Evolutionary conservation across 2,329 filamentous ascomycete genomes (phyloP), one percentile per base, ranked within the genome.

Genomic region (Clonostachys rhizophaga): DNA sequence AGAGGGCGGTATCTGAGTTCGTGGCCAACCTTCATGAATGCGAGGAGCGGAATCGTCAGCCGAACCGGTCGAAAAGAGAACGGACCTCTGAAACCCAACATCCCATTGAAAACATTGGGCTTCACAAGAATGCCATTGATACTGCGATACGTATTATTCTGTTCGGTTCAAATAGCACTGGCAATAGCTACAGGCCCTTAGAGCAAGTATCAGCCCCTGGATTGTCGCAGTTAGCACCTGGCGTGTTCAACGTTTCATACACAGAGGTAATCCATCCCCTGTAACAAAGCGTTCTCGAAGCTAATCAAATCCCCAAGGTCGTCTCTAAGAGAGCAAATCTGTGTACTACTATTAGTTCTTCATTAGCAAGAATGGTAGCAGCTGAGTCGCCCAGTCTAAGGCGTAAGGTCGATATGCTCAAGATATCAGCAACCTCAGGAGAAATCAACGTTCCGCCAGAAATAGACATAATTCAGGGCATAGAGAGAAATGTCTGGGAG

Each of bases 181-280:
- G 53, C 10, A 54, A 50, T 36, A 55, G 54, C 1, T 49, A 65
- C 6, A 50, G 47, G 41, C 45, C 59, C 2, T 16, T 48, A 6
- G 47, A 53, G 3, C 48, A 47, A n/a, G 53, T 41, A 11, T 40
- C 50, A 14, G 40, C 52, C 5, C 50, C 51, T 12, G 55, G 61
- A 8, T 53, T 70, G 10, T 50, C 51, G 3, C 48, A 47, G 4
- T 42, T 70, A 6, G 57, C 58, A 5, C 68, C 68, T 0, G 63
- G 63, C 14, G 63, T 69, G 14, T 69, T 70, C 30, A 53, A 68
- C 44, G 53, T 64, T 24, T 52, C 56, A 14, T 67, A 68, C 53
- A 54, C 69, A 12, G 59, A 60, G 52, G 68, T 68, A 55, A 35
- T 48, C 17, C 14, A 17, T 42, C 33, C 5, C n/a, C 44, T 30